These are phyloP conservation scores for Vaccinium vitisidaea DNA, from an alignment of 148 eudicot genomes.

Conservation along the genomic window DNA sequence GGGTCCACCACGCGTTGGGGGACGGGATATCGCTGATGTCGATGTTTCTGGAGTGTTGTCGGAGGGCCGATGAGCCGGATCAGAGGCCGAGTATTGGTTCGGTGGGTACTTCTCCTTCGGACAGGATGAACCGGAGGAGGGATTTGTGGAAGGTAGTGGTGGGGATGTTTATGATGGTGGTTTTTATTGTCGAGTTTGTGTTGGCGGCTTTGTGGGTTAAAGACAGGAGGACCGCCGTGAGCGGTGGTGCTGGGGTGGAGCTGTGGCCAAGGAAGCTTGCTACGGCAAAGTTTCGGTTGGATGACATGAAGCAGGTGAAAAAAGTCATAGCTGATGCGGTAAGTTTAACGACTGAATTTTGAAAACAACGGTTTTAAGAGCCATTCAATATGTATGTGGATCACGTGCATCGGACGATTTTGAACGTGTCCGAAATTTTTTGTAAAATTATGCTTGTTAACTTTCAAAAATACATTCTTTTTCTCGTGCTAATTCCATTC, in stretches of 20 bases:
- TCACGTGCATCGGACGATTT: too few species aligned
- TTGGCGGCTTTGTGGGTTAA: constrained; percentile 51
- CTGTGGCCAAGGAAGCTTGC: constrained; percentile 69
- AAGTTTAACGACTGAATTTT: constrained; percentile 15
- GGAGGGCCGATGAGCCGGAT: constrained; percentile 31
- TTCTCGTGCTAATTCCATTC: not conserved
- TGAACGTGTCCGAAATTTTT: too few species aligned
- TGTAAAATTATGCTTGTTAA: too few species aligned
- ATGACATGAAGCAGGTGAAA: constrained; percentile 69
- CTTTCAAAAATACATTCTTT: not conserved
- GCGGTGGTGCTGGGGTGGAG: constrained; percentile 82
- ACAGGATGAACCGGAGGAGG: constrained; percentile 13
- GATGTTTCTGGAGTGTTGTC: constrained; percentile 40
- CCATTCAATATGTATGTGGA: too few species aligned
- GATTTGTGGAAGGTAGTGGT: constrained; percentile 32
- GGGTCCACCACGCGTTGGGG: constrained; percentile 75
- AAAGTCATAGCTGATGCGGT: constrained; percentile 49
- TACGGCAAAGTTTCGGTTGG: constrained; percentile 56
- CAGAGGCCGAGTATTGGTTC: constrained; percentile 21
- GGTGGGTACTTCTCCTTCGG: constrained; percentile 18
- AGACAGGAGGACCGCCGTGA: constrained; percentile 50
- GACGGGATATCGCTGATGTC: constrained; percentile 80
- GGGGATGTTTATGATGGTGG: constrained; percentile 43
- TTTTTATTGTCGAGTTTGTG: constrained; percentile 38
- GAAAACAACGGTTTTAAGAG: too few species aligned